Evolutionary conservation across 1,284 basidiomycete genomes (phyloP), one percentile per base, ranked within the genome.

Genomic region (Entoloma clypeatum): DNA sequence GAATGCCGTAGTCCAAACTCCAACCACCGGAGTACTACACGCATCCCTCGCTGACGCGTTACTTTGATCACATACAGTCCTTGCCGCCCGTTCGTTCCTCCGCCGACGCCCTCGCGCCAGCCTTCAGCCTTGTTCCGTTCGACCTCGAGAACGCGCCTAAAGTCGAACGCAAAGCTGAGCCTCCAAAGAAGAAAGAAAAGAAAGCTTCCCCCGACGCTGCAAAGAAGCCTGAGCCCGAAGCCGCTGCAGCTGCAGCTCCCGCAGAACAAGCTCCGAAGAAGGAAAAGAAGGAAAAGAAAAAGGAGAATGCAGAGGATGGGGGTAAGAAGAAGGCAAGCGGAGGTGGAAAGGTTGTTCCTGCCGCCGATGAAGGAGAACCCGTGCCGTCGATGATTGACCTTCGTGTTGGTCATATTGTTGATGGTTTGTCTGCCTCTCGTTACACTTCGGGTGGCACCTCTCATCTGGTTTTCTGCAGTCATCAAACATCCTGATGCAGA

Each of bases 401-500:
- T 52, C 77, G 92, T 36, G 91, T 97, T 9, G 90, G 92, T 5
- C 85, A 83, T 52, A 94, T 97, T 45, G 66, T 96, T 22, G 88
- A 95, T 60, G 80, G 92, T 92, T 11, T 8, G 18, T 11, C 44
- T 36, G 30, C 26, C 8, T 2, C 3, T n/a, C 23, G 6, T 17
- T 25, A 2, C 17, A 18, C 38, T 10, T 31, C 25, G 7, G 11
- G 21, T 43, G 35, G 5, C 18, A 30, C 28, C 37, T 21, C 29
- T 34, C 38, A 44, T 31, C 30, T 35, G 10, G 16, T 21, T 46
- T 37, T 30, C 39, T 1, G 18, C 47, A 95, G 92, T 96, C 55
- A 83, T 81, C 65, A 89, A 89, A 54, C 93, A 97, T 61, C 93
- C 94, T 4, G 94, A 97, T 56, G 92, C 93, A 2, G 92, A 96